phyloP scores from a whole-genome alignment of 345 rosid genomes.

The Reutealis trisperma region DNA sequence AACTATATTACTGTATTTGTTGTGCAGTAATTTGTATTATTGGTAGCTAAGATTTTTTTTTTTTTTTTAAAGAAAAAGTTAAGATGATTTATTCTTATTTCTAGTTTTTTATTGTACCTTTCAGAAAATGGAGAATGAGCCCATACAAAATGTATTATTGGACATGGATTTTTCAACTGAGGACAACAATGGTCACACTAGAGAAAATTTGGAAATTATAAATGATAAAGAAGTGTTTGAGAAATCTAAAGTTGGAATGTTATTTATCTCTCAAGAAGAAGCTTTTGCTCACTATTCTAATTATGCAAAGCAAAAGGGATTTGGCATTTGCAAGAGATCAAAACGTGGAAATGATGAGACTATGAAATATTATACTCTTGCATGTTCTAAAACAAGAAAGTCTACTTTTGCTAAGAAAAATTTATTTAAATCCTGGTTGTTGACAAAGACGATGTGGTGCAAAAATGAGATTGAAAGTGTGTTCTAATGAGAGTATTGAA shows the following conservation, averaged over 20 bases:
- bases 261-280: neutral
- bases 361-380: neutral
- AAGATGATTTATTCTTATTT: too few species aligned
- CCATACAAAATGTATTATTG: too few species aligned
- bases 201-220: neutral
- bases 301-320: neutral
- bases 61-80: too few species aligned
- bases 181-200: too few species aligned
- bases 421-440: neutral
- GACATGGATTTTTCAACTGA: too few species aligned
- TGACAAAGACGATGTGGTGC: neutral
- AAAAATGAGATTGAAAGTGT: too few species aligned
- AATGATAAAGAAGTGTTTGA: neutral
- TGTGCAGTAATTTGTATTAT: too few species aligned
- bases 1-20: too few species aligned
- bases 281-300: neutral
- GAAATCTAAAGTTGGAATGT: neutral
- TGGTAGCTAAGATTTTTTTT: too few species aligned
- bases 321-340: neutral
- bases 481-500: neutral
- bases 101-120: too few species aligned
- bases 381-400: neutral
- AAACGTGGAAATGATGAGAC: neutral
- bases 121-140: too few species aligned
- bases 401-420: neutral